Evolutionary conservation across 2,329 filamentous ascomycete species (phyloP), one percentile per base, ranked within the genome.

Genomic region (Penicillium palitans): DNA sequence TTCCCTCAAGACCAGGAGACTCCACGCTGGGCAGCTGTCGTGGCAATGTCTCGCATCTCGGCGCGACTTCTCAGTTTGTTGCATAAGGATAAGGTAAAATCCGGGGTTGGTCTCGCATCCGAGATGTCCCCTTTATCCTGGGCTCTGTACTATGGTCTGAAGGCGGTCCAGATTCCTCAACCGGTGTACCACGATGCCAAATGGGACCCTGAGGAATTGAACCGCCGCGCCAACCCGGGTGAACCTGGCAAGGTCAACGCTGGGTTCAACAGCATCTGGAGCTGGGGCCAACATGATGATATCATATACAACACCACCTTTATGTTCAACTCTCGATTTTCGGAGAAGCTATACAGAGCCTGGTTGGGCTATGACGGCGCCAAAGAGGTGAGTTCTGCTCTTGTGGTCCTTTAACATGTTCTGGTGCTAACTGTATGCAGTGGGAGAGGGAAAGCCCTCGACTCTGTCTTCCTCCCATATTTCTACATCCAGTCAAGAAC

Each of bases 121-220:
- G 61, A 63, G 41, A 63, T 63, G 61, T 51, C 61, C 0, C 49
- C 49, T 33, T 17, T 52, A 17, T 59, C 61, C 13, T 61, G 52
- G 55, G 59, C 61, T 25, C 7, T 63, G 29, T 63, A 47, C 21
- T 57, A 63, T 53, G 61, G 61, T n/a, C 21, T 63, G n/a, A 63
- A 63, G 27, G 48, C 59, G 12, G 56, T 63, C 2, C 61, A 63
- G 19, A 35, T 63, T 2, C 61, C 61, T 10, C 56, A 57, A 10
- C 61, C 61, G 1, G 40, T 63, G 1, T 63, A 59, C 24, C 59
- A 59, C 29, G 37, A 53, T 10, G 2, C 17, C 4, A 35, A 50
- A n/a, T 63, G 61, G 61, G 52, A 59, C 21, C 40, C 61, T 1
- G 41, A 37, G n/a, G 55, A 57, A 29, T 27, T 63, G 19, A 46